phyloP scores from a whole-genome alignment of 2,329 filamentous ascomycete species.

The Tolypocladium sp. region DNA sequence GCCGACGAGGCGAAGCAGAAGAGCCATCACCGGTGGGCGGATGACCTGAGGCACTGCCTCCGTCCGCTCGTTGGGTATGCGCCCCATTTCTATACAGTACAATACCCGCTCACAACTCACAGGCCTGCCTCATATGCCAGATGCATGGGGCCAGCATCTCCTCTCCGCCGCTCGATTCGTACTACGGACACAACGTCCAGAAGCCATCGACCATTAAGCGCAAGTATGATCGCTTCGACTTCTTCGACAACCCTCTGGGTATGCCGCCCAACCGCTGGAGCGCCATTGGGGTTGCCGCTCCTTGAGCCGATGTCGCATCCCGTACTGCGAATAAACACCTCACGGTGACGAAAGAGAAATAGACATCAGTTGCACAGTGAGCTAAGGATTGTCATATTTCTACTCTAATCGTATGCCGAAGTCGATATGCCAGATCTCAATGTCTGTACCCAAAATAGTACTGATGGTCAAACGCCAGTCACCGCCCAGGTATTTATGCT shows the following conservation, averaged over 20 bases:
- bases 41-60: constrained; percentile 1
- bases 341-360: neutral
- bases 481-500: neutral
- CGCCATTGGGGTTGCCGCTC: neutral
- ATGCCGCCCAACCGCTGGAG: neutral
- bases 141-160: constrained; percentile 7
- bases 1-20: constrained; percentile 3
- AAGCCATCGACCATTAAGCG: constrained; percentile 5
- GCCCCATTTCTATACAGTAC: neutral
- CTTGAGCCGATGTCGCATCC: too few species aligned
- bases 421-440: neutral
- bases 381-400: neutral
- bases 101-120: neutral
- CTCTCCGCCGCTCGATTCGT: constrained; percentile 4
- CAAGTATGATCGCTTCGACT: constrained; percentile 5
- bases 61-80: constrained; percentile 3
- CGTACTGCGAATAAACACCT: too few species aligned
- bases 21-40: constrained; percentile 1
- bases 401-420: neutral
- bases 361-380: neutral
- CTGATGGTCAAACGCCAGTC: neutral
- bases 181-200: constrained; percentile 6
- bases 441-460: neutral
- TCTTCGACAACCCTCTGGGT: constrained; percentile 5
- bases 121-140: constrained; percentile 7